Percentiles rank a stretch among this genome's conserved stretches.
Evolutionary conservation across 2,329 filamentous ascomycete genomes (phyloP).

Genomic region (Paecilomyces dactylethromorphus): DNA sequence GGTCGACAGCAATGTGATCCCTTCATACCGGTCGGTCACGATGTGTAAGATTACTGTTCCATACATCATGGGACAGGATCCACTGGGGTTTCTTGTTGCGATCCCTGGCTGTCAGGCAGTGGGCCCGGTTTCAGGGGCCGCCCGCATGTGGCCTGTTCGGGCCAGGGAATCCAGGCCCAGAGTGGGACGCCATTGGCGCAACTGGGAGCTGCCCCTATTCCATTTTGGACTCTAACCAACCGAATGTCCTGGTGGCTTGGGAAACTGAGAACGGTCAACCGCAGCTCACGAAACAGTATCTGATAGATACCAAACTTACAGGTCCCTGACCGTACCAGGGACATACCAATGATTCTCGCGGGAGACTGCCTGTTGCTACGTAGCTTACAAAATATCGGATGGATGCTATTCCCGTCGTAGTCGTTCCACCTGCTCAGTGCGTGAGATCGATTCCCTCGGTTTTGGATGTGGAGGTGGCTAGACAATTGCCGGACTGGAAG

Average conservation of each 20-base stretch:
- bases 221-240: background rate
- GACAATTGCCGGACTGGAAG: background rate
- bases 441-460: too few relatives aligned
- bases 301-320: background rate
- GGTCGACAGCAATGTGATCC: background rate
- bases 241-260: background rate
- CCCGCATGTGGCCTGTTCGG: slow-evolving; percentile 21
- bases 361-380: background rate
- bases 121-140: slow-evolving; percentile 27
- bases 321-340: background rate
- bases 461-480: too few relatives aligned
- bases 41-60: background rate
- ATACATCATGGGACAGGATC: background rate
- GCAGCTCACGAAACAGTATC: background rate
- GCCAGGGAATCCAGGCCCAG: slow-evolving; percentile 14
- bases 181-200: slow-evolving; percentile 5
- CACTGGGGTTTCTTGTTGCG: background rate
- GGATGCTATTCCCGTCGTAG: background rate
- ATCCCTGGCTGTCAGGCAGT: slow-evolving; percentile 5
- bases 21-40: background rate
- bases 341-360: background rate
- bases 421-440: too few relatives aligned
- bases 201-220: slow-evolving; percentile 4
- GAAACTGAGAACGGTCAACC: background rate
- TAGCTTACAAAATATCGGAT: background rate